phyloP scores from a whole-genome alignment of 108 stramenopile genomes.

The Pseudonitzschia delicatissima region DNA sequence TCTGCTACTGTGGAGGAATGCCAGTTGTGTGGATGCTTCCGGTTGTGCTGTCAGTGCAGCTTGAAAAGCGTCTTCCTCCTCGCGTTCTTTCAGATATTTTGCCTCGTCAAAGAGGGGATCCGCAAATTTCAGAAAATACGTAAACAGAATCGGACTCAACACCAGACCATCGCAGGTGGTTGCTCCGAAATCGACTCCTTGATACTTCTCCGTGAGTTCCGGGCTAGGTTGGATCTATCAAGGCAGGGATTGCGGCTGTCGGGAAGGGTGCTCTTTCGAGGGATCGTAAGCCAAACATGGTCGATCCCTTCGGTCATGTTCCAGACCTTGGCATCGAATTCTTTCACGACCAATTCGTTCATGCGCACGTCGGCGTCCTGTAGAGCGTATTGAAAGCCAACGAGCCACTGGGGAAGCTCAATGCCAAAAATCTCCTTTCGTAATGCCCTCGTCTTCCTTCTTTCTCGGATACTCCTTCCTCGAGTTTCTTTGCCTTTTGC shows the following conservation, averaged over 20 bases:
- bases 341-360: conserved; percentile 49
- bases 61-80: background rate
- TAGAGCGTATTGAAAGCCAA: conserved; percentile 66
- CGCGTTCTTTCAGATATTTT: conserved; percentile 10
- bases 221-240: conserved; percentile 42
- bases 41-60: background rate
- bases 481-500: conserved; percentile 31
- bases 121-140: conserved; percentile 56
- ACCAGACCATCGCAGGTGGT: conserved; percentile 64
- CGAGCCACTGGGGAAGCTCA: conserved; percentile 55
- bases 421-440: conserved; percentile 60
- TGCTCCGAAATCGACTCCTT: conserved; percentile 63
- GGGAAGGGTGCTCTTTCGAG: conserved; percentile 21
- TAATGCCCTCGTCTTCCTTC: conserved; percentile 45
- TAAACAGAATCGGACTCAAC: conserved; percentile 54
- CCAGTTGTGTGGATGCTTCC: background rate
- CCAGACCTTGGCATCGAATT: conserved; percentile 69
- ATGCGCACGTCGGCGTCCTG: conserved; percentile 56
- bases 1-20: background rate
- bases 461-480: conserved; percentile 26
- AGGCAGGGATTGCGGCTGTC: conserved; percentile 47
- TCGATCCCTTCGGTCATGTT: conserved; percentile 51
- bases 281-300: too few species aligned
- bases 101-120: conserved; percentile 66
- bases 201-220: conserved; percentile 44